Conservation (phyloP, 768 basidiomycete genomes). For the Amanita thiersii region DNA sequence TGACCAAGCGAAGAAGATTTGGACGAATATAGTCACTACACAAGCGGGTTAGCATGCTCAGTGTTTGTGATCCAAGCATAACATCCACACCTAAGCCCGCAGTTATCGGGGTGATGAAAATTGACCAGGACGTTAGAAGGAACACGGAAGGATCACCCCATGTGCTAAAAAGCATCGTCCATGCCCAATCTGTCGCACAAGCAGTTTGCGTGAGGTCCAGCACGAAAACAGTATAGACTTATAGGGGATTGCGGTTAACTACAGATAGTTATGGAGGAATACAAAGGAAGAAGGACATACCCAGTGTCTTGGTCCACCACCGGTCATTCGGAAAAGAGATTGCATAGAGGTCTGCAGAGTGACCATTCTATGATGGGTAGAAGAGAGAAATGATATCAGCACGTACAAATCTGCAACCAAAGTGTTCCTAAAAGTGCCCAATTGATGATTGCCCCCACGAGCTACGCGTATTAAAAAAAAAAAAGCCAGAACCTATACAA, state of each 20-base stretch:
- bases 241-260: not conserved
- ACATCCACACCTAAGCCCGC: not conserved
- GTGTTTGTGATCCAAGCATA: no score
- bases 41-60: not conserved
- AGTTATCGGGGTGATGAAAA: conserved; percentile 4
- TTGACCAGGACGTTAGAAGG: conserved; percentile 1
- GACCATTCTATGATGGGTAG: not conserved
- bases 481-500: no score
- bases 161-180: conserved; percentile 1
- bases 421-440: not conserved
- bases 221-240: conserved; percentile 6
- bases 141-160: not conserved
- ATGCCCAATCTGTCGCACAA: conserved; percentile 6
- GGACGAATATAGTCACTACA: conserved; percentile 7
- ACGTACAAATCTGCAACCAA: not conserved
- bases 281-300: not conserved
- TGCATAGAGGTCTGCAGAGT: not conserved
- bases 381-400: not conserved
- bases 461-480: no score
- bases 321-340: conserved; percentile 6
- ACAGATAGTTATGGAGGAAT: no score
- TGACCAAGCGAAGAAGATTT: conserved; percentile 9
- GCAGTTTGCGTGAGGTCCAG: conserved; percentile 6
- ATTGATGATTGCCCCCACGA: not conserved
- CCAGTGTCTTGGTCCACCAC: not conserved